These are phyloP conservation scores for Cubamyces lactineus DNA, from an alignment of 768 basidiomycete genomes.

Conservation along the genomic window DNA sequence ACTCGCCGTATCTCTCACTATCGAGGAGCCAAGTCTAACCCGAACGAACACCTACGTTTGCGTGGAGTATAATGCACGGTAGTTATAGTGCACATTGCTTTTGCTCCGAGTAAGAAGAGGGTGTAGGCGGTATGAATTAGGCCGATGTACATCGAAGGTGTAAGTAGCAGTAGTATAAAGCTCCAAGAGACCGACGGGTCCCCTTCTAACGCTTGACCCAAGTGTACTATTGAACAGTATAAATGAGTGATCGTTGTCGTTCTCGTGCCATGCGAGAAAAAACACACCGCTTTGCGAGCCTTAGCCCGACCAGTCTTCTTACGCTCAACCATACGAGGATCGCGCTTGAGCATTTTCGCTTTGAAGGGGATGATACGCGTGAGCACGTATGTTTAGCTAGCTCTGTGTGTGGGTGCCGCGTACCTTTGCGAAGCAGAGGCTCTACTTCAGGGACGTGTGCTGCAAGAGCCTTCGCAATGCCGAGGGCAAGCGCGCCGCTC, in stretches of 20 bases:
- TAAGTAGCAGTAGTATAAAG: slow-evolving; percentile 9
- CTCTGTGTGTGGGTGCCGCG: slow-evolving; percentile 27
- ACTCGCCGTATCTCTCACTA: no score
- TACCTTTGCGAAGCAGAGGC: slow-evolving; percentile 73
- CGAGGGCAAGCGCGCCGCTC: slow-evolving; percentile 83
- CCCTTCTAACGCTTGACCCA: slow-evolving; percentile 91
- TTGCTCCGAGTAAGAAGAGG: neutral
- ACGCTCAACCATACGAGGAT: slow-evolving; percentile 97
- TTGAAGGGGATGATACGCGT: neutral
- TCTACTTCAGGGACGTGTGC: slow-evolving; percentile 71
- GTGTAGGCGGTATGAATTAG: slow-evolving; percentile 3
- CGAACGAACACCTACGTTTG: no score
- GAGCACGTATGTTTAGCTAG: neutral
- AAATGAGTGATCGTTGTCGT: slow-evolving; percentile 21
- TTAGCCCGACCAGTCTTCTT: slow-evolving; percentile 95
- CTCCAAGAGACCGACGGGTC: neutral
- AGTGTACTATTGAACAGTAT: slow-evolving; percentile 57
- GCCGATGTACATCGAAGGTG: slow-evolving; percentile 14
- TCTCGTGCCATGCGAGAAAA: slow-evolving; percentile 5
- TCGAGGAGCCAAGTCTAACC: no score
- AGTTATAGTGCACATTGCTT: no score
- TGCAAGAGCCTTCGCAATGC: slow-evolving; percentile 73
- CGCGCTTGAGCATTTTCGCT: slow-evolving; percentile 88
- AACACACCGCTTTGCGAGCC: slow-evolving; percentile 87
- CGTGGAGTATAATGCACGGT: no score